Evolutionary conservation across 371 early-diverging fungal species (phyloP), one percentile per base, ranked within the genome.

Genomic region (Cokeromyces recurvatus): DNA sequence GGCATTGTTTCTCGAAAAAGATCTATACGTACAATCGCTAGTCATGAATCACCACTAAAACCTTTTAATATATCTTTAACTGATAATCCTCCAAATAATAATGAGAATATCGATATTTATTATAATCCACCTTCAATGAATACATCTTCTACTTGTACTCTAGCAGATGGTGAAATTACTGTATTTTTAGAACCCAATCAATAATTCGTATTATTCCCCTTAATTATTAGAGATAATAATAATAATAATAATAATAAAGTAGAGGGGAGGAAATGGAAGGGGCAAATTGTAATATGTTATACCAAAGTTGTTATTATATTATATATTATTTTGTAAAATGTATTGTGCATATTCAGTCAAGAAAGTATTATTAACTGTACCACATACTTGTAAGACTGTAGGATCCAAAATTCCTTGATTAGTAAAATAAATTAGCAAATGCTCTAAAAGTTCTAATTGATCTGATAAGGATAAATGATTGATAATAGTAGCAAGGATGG

Each of bases 331-430:
- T 29, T 29, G 29, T 29, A 29, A 29, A 8, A 11, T 29, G 29
- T 29, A 8, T 8, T 29, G 5, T 29, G 29, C 29, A 11, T 29
- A 29, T 5, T 29, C 11, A 29, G 5, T 29, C 51, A 57, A 47
- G 16, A 66, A 32, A 23, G 46, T 46, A 22, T 46, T 48, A 29
- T 55, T 55, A 21, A 38, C 46, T 38, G 61, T 58, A 6, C 66
- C 66, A 50, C 71, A 74, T 29, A 59, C 49, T 20, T 68, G 64
- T 3, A 74, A 43, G 4, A 66, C 68, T 14, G 46, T 45, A 15
- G 71, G 43, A 25, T 74, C 68, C 41, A 85, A 54, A 8, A 82
- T 40, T 11, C 71, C 80, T 55, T 82, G 82, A 25, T 76, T 80
- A 21, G 71, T 64, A 32, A 82, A 51, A 43, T 82, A 82, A 32